These are phyloP conservation scores for Codiaeum variegatum DNA, from an alignment of 441 rosid species.

Conservation along the genomic window DNA sequence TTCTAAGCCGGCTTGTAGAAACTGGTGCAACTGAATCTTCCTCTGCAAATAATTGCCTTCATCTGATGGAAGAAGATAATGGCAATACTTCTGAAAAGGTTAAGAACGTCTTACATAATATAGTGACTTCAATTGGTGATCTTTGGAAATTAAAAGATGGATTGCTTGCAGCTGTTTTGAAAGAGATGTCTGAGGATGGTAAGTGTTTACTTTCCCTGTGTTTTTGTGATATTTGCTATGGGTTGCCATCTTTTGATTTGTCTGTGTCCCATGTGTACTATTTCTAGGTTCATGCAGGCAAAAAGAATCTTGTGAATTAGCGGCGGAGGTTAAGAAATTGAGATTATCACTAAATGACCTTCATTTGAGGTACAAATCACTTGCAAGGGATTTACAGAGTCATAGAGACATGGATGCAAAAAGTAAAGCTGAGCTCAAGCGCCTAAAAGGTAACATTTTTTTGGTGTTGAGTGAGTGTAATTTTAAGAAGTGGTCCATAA, in stretches of 20 bases:
- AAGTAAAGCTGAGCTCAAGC: slow-evolving; percentile 62
- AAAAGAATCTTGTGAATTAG: slow-evolving; percentile 46
- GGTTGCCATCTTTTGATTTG: slow-evolving; percentile 14
- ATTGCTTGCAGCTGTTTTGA: slow-evolving; percentile 46
- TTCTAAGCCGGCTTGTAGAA: slow-evolving; percentile 63
- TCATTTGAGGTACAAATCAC: slow-evolving; percentile 61
- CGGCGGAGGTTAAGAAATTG: slow-evolving; percentile 54
- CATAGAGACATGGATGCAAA: slow-evolving; percentile 59
- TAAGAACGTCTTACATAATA: slow-evolving; percentile 42
- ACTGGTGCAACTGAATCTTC: slow-evolving; percentile 87
- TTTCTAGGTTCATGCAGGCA: slow-evolving; percentile 53
- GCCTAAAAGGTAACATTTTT: slow-evolving; percentile 57
- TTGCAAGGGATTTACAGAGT: slow-evolving; percentile 61
- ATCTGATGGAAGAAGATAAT: slow-evolving; percentile 39
- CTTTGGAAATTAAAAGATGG: slow-evolving; percentile 63
- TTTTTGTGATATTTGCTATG: background rate
- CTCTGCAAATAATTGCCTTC: slow-evolving; percentile 41
- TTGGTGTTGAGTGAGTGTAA: slow-evolving; percentile 1
- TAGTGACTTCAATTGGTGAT: slow-evolving; percentile 47
- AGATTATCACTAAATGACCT: slow-evolving; percentile 59
- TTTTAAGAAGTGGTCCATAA: background rate
- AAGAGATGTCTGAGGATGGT: slow-evolving; percentile 51
- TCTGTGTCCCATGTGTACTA: slow-evolving; percentile 22
- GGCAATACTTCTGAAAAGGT: slow-evolving; percentile 40
- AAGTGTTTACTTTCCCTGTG: slow-evolving; percentile 20